A percentile compares a stretch with the other conserved stretches of the same genome.
phyloP scores from a whole-genome alignment of 2,329 filamentous ascomycete species.

The Aspergillus sp. region DNA sequence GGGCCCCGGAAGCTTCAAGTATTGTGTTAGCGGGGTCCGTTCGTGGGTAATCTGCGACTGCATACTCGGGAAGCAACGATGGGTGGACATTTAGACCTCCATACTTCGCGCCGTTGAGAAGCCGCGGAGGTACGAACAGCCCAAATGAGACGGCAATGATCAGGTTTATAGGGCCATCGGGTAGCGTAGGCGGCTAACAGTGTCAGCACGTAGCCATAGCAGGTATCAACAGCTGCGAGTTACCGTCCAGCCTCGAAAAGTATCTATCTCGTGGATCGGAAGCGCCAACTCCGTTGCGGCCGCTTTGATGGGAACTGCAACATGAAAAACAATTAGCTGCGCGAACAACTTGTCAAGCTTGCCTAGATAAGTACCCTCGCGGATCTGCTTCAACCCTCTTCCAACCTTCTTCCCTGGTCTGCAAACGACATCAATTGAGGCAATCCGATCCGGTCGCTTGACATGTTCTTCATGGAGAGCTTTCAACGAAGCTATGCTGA shows the following conservation, averaged over 20 bases:
- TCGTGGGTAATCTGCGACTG: background rate
- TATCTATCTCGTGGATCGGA: conserved; percentile 72
- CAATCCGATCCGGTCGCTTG: conserved; percentile 58
- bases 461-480: conserved; percentile 66
- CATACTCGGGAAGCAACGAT: conserved; percentile 80
- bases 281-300: conserved; percentile 66
- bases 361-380: conserved; percentile 57
- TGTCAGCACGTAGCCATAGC: conserved; percentile 20
- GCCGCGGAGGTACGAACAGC: conserved; percentile 76
- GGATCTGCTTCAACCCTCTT: conserved; percentile 69
- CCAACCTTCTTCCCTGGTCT: conserved; percentile 77
- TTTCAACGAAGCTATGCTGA: conserved; percentile 76
- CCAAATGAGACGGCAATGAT: conserved; percentile 94
- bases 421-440: conserved; percentile 83
- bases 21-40: background rate
- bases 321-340: conserved; percentile 8
- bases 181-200: conserved; percentile 55
- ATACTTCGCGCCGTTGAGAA: conserved; percentile 71
- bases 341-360: background rate
- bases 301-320: conserved; percentile 70
- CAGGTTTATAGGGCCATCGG: conserved; percentile 63
- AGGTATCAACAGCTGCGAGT: conserved; percentile 28
- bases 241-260: conserved; percentile 80
- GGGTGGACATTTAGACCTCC: conserved; percentile 94
- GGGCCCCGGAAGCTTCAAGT: conserved; percentile 71